Evolutionary conservation across 2,329 filamentous ascomycete species (phyloP), one percentile per base, ranked within the genome.

Genomic region (Rhinocladiella mackenziei): DNA sequence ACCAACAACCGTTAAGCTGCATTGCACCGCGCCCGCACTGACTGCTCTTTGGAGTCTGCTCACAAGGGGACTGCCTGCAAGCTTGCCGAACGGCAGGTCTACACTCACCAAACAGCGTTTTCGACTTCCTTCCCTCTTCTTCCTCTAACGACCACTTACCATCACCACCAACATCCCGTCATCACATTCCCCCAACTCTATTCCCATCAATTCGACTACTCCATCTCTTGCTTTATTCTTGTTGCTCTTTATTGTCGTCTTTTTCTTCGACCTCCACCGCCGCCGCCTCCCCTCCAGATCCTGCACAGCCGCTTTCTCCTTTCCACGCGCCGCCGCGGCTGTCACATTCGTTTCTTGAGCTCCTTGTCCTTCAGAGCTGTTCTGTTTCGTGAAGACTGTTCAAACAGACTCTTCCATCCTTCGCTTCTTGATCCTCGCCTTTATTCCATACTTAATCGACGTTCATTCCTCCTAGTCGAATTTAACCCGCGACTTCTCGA

Each of bases 321-420:
- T 28, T 30, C 29, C 30, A 47, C 43, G 39, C 48, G 39, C 36
- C 48, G 39, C 36, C 50, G 46, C 44, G 40, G 45, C 43, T 42
- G 39, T 47, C 29, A 43, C 50, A 35, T 50, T 53, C 50, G 46
- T 53, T 53, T 50, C 43, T 29, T 46, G 45, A 50, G 43, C 43
- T 46, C 35, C 30, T n/a, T 31, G 22, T 18, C 14, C 39, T 31
- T 20, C 30, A 28, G 23, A 30, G 39, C 39, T 48, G 23, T 35
- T 17, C 39, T 34, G 28, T 31, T 28, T 29, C 19, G 25, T 32
- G 28, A 29, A 39, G 29, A 29, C 20, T 22, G 11, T 6, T 36
- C n/a, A 22, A 19, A 20, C 32, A 35, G 17, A 34, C 39, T 39
- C 43, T 43, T 38, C 39, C 20, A 30, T 35, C 44, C 39, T 48